Percentiles rank a stretch among this genome's conserved stretches.
Conservation (phyloP, 768 basidiomycete species). For the Collybia sordida region DNA sequence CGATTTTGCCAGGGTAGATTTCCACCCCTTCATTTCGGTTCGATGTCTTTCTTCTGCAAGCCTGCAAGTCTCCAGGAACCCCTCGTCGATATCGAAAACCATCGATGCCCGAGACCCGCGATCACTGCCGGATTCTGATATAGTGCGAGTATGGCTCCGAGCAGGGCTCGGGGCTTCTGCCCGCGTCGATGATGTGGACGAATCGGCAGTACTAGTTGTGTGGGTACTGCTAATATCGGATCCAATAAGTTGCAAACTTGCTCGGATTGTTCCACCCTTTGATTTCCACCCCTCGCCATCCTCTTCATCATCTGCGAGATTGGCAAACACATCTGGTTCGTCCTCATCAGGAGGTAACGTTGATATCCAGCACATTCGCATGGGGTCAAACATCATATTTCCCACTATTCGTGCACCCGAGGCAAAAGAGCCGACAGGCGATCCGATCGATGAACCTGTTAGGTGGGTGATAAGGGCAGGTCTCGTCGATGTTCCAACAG, state of each 20-base stretch:
- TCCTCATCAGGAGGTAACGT: constrained; percentile 84
- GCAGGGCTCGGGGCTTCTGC: constrained; percentile 57
- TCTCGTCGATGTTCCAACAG: constrained; percentile 78
- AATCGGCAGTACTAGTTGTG: constrained; percentile 24
- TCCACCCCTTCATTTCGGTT: constrained; percentile 85
- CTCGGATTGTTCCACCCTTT: constrained; percentile 80
- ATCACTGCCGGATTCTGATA: constrained; percentile 77
- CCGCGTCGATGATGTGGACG: constrained; percentile 23
- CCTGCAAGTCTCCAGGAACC: constrained; percentile 69
- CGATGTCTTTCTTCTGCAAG: constrained; percentile 82
- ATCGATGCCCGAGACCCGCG: constrained; percentile 80
- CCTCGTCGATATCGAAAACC: constrained; percentile 75
- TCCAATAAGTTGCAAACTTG: constrained; percentile 37
- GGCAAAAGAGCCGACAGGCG: constrained; percentile 71
- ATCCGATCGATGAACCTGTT: constrained; percentile 83
- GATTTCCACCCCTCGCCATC: constrained; percentile 70
- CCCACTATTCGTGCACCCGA: constrained; percentile 89
- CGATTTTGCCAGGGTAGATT: constrained; percentile 31
- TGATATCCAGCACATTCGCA: constrained; percentile 94
- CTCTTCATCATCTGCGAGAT: constrained; percentile 89
- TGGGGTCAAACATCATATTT: constrained; percentile 97
- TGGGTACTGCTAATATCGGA: constrained; percentile 32
- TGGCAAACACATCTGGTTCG: constrained; percentile 94
- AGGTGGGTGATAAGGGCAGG: constrained; percentile 96
- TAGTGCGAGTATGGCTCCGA: constrained; percentile 60